Conservation (phyloP, 495 filamentous ascomycete species). For the Evernia prunastri region DNA sequence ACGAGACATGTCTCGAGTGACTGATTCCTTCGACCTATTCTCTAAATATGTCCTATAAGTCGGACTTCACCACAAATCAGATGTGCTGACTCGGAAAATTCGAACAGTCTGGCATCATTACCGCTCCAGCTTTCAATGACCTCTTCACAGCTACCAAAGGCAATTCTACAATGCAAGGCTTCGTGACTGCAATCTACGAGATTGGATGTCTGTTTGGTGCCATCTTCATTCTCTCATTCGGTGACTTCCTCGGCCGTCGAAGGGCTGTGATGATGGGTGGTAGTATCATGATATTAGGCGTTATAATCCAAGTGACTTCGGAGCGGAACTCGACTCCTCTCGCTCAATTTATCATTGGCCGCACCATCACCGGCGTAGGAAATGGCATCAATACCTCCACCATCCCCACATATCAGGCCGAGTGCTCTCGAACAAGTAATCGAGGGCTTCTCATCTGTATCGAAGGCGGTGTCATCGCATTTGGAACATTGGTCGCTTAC, state of each 20-base stretch:
- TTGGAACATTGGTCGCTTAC: slow-evolving; percentile 69
- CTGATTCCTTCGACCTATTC: background rate
- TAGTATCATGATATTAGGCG: slow-evolving; percentile 65
- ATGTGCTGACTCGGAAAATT: background rate
- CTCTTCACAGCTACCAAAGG: slow-evolving; percentile 60
- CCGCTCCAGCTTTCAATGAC: slow-evolving; percentile 60
- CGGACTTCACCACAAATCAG: background rate
- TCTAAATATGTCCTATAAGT: background rate
- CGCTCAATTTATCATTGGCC: slow-evolving; percentile 69
- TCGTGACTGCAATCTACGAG: slow-evolving; percentile 80
- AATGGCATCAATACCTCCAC: slow-evolving; percentile 79
- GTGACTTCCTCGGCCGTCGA: slow-evolving; percentile 63
- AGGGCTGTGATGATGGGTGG: slow-evolving; percentile 55
- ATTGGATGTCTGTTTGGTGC: slow-evolving; percentile 72
- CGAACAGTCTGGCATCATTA: slow-evolving; percentile 60
- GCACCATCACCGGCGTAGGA: slow-evolving; percentile 67
- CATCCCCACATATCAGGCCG: slow-evolving; percentile 76
- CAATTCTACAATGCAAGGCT: slow-evolving; percentile 67
- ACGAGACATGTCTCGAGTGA: background rate
- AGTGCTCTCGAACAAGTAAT: slow-evolving; percentile 68
- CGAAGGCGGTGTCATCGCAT: slow-evolving; percentile 72
- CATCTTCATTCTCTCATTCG: slow-evolving; percentile 60
- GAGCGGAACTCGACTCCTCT: slow-evolving; percentile 39
- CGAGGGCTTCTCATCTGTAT: slow-evolving; percentile 80
- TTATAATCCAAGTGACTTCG: slow-evolving; percentile 59